These are phyloP conservation scores for Spizellomyces punctatus DNA, from an alignment of 192 early-diverging fungal genomes.

Conservation along the genomic window DNA sequence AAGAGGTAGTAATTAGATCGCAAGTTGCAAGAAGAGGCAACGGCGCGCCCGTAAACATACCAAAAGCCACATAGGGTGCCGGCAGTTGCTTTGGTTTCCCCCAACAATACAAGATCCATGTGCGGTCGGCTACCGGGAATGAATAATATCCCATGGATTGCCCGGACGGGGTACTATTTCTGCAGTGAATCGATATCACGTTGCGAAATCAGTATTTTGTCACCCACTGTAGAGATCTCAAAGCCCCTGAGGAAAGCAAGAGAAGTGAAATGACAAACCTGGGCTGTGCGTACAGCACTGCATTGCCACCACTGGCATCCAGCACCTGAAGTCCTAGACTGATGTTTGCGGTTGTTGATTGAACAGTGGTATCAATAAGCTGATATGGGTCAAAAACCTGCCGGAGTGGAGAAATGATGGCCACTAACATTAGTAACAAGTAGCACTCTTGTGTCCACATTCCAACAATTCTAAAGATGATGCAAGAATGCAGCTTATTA, in stretches of 20 bases:
- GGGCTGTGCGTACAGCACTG: conserved; percentile 6
- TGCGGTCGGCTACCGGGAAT: conserved; percentile 5
- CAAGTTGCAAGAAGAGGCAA: not conserved
- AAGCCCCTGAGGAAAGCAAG: too few species aligned
- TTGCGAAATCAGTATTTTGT: too few species aligned
- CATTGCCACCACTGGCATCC: conserved; percentile 16
- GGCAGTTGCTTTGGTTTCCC: not conserved
- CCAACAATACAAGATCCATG: conserved; percentile 19
- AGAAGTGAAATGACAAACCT: not conserved
- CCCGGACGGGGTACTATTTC: not conserved
- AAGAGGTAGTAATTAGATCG: not conserved
- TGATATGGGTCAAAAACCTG: conserved; percentile 11
- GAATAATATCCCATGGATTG: conserved; percentile 10
- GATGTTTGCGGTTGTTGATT: conserved; percentile 14
- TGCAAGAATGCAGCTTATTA: not conserved
- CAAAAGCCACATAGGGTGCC: conserved; percentile 17
- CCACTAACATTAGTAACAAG: too few species aligned
- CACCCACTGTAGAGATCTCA: too few species aligned
- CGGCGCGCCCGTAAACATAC: not conserved
- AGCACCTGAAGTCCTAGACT: conserved; percentile 19
- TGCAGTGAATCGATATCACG: not conserved
- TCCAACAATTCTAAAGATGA: not conserved
- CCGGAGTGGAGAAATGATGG: not conserved
- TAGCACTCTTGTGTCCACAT: not conserved
- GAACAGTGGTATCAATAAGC: conserved; percentile 9